These are phyloP conservation scores for Rhodotorula babjevae DNA, from an alignment of 768 basidiomycete genomes.

Conservation along the genomic window DNA sequence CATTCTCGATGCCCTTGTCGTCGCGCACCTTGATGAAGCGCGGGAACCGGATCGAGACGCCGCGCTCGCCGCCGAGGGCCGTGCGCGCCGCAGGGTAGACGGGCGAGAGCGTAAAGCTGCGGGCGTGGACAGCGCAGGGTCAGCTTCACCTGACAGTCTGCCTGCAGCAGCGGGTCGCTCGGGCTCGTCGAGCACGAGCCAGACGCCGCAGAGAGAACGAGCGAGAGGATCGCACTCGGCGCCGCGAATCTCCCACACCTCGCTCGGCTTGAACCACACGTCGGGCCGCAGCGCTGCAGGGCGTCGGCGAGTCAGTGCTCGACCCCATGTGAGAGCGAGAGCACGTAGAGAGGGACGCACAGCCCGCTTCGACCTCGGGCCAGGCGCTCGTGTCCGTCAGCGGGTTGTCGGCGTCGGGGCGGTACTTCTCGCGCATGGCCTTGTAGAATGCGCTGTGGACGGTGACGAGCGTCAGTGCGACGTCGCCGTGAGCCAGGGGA, in stretches of 20 bases:
- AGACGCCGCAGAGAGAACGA: too few species aligned
- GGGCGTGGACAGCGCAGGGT: background rate
- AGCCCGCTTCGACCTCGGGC: conserved; percentile 23
- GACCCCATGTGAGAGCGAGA: conserved; percentile 50
- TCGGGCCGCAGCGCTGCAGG: conserved; percentile 47
- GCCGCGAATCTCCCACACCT: conserved; percentile 70
- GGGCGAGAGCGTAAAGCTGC: conserved; percentile 52
- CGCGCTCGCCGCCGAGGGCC: conserved; percentile 58
- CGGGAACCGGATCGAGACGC: conserved; percentile 81
- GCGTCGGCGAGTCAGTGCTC: conserved; percentile 23
- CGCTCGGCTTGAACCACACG: conserved; percentile 50
- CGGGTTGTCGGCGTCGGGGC: conserved; percentile 61
- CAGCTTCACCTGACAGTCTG: too few species aligned
- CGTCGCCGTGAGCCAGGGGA: background rate
- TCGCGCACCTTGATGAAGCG: conserved; percentile 69
- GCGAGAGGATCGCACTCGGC: conserved; percentile 46
- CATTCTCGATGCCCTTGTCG: conserved; percentile 69
- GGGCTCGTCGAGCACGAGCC: too few species aligned
- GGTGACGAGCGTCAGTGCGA: background rate
- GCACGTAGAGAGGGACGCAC: conserved; percentile 54
- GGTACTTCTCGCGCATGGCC: conserved; percentile 63
- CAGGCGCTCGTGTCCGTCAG: conserved; percentile 10
- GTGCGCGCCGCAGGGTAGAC: conserved; percentile 74
- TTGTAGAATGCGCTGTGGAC: conserved; percentile 47
- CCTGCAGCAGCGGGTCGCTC: too few species aligned